Base-by-base conservation (phyloP, 257 asterid species). In the Misopates orontium region DNA sequence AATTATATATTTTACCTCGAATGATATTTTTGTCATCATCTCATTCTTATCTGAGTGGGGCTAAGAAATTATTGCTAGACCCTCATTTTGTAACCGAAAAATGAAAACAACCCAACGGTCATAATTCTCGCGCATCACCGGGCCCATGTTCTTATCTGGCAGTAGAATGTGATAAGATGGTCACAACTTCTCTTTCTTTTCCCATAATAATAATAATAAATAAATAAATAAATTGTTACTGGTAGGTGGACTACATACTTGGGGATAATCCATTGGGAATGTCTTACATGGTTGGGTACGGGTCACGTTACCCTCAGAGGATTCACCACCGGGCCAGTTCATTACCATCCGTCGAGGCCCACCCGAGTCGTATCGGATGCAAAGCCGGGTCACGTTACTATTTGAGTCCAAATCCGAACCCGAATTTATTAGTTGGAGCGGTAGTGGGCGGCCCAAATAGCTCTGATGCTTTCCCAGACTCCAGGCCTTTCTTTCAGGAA, bases 201-300 rank as follows among this genome's bases (percentile, higher is more conserved):
- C 91, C 92, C 36, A 7, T 28, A 5, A 87, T 2, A 28, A 28
- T 28, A 28, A 28, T 28, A 28, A 28, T 28, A 28, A 28, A 28
- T 3, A 28, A 28, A 28, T 28, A 7, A 28, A 3, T 28, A 28
- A 28, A 28, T 89, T 0, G 97, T 80, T 8, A 67, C 78, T 67
- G 88, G 0, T 96, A 92, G 67, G 89, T 81, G 67, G 95, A 78
- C 56, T 85, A 89, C 68, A 85, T 92, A 5, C 18, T 92, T 73
- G 96, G 98, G 22, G 74, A 86, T 68, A 92, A 92, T 60, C 96
- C 98, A 0, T 74, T 76, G 84, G 80, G 83, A 16, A 8, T 79
- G 52, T 89, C 97, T 80, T 89, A 92, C 82, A 44, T 92, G 69
- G 96, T 92, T 0, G 97, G 98, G 12, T 83, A 82, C 36, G 97